phyloP scores from a whole-genome alignment of 2,329 filamentous ascomycete genomes.

The Verruconis gallopava region DNA sequence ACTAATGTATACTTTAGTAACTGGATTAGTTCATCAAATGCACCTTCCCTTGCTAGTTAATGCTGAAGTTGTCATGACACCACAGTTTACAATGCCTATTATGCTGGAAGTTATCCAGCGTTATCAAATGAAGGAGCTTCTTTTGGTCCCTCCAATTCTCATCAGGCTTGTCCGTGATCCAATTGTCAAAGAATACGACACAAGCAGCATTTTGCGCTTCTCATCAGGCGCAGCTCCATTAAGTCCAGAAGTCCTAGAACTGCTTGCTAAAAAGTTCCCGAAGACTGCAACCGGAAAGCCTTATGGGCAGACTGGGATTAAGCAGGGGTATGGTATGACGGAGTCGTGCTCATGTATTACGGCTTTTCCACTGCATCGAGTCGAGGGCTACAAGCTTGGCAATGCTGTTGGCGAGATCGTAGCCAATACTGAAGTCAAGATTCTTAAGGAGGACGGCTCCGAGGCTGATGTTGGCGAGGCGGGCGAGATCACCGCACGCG shows the following conservation, averaged over 20 bases:
- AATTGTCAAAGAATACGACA: conserved; percentile 41
- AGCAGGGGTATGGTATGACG: conserved; percentile 58
- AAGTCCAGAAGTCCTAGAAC: conserved; percentile 42
- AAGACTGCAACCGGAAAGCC: conserved; percentile 20
- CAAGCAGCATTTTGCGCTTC: conserved; percentile 42
- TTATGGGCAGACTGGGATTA: conserved; percentile 36
- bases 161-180: conserved; percentile 48
- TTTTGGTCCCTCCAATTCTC: conserved; percentile 48
- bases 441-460: conserved; percentile 42
- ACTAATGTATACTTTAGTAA: conserved; percentile 24
- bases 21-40: conserved; percentile 48
- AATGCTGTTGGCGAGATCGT: conserved; percentile 44
- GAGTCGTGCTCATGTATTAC: conserved; percentile 52
- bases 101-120: conserved; percentile 42
- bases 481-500: conserved; percentile 37
- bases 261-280: conserved; percentile 44
- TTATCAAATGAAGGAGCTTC: conserved; percentile 42
- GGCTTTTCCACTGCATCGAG: conserved; percentile 43
- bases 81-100: conserved; percentile 46
- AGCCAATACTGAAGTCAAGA: conserved; percentile 46
- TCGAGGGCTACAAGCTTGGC: conserved; percentile 42
- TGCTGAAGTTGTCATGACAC: conserved; percentile 53
- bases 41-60: conserved; percentile 51
- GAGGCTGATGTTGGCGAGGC: conserved; percentile 40
- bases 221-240: conserved; percentile 49